Evolutionary conservation across 2,329 filamentous ascomycete genomes (phyloP).

Genomic region (Fusarium secorum): DNA sequence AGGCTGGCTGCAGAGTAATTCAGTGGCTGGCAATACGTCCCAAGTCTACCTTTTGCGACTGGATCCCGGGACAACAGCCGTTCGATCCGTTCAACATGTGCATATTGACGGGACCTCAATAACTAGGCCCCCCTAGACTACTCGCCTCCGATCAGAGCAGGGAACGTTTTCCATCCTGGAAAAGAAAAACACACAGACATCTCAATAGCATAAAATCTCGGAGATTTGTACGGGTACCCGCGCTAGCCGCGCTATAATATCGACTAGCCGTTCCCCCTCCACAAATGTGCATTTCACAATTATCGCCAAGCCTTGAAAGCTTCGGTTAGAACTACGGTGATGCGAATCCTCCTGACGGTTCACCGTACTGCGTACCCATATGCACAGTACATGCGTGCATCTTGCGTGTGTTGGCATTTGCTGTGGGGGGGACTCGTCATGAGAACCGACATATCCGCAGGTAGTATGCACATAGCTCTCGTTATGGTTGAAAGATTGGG

Average conservation of each 20-base stretch:
- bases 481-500: background rate
- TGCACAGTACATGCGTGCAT: background rate
- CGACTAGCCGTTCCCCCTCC: background rate
- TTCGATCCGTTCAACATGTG: background rate
- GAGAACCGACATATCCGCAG: background rate
- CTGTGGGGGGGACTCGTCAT: slow-evolving; percentile 18
- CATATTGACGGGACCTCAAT: background rate
- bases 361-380: slow-evolving; percentile 3
- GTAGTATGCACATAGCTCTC: background rate
- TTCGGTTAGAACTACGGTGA: background rate
- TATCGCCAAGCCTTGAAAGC: background rate
- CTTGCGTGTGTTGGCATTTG: slow-evolving; percentile 8
- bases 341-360: slow-evolving; percentile 9
- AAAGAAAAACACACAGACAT: background rate
- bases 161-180: slow-evolving; percentile 1
- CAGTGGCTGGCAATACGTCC: background rate
- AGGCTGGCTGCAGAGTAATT: background rate
- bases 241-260: background rate
- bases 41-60: background rate
- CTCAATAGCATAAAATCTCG: slow-evolving; percentile 19
- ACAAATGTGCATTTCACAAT: background rate
- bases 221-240: slow-evolving; percentile 22
- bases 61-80: background rate
- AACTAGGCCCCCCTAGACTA: slow-evolving; percentile 2
- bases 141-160: slow-evolving; percentile 22